phyloP scores from a whole-genome alignment of 805 yeast genomes.

The Ogataea glucozyma region DNA sequence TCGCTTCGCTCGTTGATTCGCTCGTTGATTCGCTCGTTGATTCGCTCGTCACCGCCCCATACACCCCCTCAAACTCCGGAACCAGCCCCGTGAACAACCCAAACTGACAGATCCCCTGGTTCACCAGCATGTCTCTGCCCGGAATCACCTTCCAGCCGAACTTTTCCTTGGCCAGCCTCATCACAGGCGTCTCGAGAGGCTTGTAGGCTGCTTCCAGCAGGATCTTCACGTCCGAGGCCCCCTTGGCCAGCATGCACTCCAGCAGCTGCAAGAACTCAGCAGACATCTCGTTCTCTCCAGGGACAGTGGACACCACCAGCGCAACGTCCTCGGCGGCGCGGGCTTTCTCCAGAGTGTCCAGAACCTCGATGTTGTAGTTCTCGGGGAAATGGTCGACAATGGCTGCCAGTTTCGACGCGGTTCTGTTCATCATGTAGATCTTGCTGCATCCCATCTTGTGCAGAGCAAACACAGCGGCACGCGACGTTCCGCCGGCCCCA shows the following conservation, averaged over 20 bases:
- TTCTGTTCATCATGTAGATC: conserved; percentile 82
- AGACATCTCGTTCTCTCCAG: conserved; percentile 76
- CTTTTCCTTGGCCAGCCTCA: conserved; percentile 68
- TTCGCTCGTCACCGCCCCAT: conserved; percentile 52
- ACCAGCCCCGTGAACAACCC: conserved; percentile 66
- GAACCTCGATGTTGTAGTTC: conserved; percentile 54
- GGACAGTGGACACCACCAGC: conserved; percentile 76
- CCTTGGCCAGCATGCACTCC: conserved; percentile 47
- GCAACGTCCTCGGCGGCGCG: conserved; percentile 48
- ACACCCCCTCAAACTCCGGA: conserved; percentile 64
- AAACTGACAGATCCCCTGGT: conserved; percentile 92
- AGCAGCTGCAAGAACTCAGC: conserved; percentile 47
- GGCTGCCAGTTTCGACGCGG: conserved; percentile 60
- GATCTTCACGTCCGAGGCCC: conserved; percentile 48
- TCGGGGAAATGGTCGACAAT: conserved; percentile 63
- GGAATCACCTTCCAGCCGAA: conserved; percentile 80
- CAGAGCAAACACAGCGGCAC: conserved; percentile 91
- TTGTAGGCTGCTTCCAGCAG: conserved; percentile 94
- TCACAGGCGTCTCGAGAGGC: conserved; percentile 82
- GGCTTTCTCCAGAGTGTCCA: conserved; percentile 51
- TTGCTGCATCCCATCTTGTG: conserved; percentile 71
- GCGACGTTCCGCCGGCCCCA: conserved; percentile 97
- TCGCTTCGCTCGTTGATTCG: conserved; percentile 1
- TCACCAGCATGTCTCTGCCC: conserved; percentile 89
- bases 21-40: conserved; percentile 7